These are phyloP conservation scores for Rhynchosporium secalis DNA, from an alignment of 2,329 filamentous ascomycete genomes.

Conservation along the genomic window DNA sequence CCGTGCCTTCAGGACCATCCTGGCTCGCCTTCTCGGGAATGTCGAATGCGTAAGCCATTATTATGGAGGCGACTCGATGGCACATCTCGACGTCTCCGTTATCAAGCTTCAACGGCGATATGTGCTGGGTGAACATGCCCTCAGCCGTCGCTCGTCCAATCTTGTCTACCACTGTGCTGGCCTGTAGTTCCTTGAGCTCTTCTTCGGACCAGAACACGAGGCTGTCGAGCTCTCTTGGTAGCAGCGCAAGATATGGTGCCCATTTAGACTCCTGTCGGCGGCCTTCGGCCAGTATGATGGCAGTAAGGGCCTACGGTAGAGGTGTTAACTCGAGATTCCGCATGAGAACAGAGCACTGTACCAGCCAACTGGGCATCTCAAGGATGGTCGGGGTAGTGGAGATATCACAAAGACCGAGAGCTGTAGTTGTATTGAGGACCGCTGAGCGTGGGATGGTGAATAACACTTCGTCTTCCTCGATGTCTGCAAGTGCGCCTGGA, in stretches of 20 bases:
- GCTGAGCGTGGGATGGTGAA: conserved; percentile 63
- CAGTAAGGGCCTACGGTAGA: conserved; percentile 33
- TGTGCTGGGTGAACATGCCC: conserved; percentile 52
- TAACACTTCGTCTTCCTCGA: conserved; percentile 62
- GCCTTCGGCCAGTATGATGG: conserved; percentile 34
- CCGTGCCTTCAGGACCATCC: conserved; percentile 49
- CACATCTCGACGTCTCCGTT: conserved; percentile 47
- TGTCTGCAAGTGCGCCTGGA: conserved; percentile 57
- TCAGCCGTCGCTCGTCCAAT: conserved; percentile 64
- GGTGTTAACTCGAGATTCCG: conserved; percentile 19
- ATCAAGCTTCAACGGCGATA: conserved; percentile 54
- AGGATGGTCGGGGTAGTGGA: conserved; percentile 39
- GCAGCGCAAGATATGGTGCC: conserved; percentile 60
- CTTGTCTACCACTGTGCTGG: conserved; percentile 62
- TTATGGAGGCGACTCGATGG: conserved; percentile 65
- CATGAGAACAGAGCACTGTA: conserved; percentile 22
- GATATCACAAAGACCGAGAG: conserved; percentile 48
- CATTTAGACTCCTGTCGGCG: conserved; percentile 35
- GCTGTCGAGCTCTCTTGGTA: conserved; percentile 63
- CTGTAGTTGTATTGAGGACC: conserved; percentile 61
- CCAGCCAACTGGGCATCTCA: conserved; percentile 50
- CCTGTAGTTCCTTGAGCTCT: conserved; percentile 63
- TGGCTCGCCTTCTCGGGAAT: conserved; percentile 43
- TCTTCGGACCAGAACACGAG: conserved; percentile 67
- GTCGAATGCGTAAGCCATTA: conserved; percentile 75